Conservation (phyloP, 176 grass and related monocot species). For the Areca catechu region DNA sequence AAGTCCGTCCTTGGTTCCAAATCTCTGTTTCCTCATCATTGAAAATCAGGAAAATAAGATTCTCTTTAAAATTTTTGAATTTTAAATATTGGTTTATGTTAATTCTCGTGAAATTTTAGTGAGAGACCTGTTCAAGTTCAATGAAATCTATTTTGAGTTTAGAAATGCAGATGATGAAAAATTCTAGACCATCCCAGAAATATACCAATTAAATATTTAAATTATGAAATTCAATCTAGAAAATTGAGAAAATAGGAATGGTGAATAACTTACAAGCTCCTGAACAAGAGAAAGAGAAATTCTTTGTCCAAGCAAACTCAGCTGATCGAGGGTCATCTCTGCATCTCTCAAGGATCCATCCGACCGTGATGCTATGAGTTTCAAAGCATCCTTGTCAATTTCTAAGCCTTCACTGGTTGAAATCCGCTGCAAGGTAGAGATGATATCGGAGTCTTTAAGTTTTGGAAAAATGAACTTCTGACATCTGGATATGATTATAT, state of each 20-base stretch:
- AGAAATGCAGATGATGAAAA: too few relatives aligned
- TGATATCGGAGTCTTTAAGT: slow-evolving; percentile 74
- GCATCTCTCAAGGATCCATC: slow-evolving; percentile 93
- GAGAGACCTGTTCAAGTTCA: too few relatives aligned
- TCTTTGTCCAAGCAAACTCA: slow-evolving; percentile 86
- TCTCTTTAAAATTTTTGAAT: too few relatives aligned
- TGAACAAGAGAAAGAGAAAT: slow-evolving; percentile 83
- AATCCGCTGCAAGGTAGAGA: slow-evolving; percentile 80
- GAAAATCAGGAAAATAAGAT: too few relatives aligned
- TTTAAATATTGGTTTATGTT: too few relatives aligned
- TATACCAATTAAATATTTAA: too few relatives aligned
- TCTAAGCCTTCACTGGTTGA: slow-evolving; percentile 80
- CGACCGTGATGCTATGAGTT: slow-evolving; percentile 84
- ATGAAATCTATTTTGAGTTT: too few relatives aligned
- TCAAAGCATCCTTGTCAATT: slow-evolving; percentile 82
- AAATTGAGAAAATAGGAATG: not conserved
- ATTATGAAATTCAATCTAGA: not conserved
- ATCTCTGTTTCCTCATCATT: too few relatives aligned
- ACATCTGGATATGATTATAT: slow-evolving; percentile 80
- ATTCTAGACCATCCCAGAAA: too few relatives aligned
- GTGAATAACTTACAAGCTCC: slow-evolving; percentile 71
- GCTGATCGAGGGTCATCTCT: slow-evolving; percentile 89
- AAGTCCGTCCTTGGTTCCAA: too few relatives aligned
- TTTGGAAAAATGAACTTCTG: slow-evolving; percentile 95
- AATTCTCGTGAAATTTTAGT: too few relatives aligned